Conservation (phyloP, 768 basidiomycete genomes). For the Postia placenta region DNA sequence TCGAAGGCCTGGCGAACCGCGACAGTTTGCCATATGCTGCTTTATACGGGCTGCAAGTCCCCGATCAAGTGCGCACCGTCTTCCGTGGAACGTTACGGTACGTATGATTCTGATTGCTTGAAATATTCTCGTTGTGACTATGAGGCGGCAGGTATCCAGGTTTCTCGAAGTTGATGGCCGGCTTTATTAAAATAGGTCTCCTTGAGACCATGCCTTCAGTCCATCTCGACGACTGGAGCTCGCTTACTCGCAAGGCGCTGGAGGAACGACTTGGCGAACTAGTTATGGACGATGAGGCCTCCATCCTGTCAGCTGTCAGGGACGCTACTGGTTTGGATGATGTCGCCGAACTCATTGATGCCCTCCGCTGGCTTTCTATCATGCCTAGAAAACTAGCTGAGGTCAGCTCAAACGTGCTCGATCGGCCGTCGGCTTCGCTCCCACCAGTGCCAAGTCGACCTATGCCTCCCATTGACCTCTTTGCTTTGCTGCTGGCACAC, state of each 20-base stretch:
- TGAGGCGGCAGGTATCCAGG: constrained; percentile 79
- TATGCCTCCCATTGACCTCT: constrained; percentile 60
- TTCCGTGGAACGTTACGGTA: constrained; percentile 83
- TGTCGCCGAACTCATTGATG: constrained; percentile 20
- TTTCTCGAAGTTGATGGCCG: constrained; percentile 67
- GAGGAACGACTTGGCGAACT: constrained; percentile 19
- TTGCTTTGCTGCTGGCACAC: constrained; percentile 66
- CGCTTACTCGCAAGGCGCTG: constrained; percentile 32
- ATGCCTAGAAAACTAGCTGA: constrained; percentile 12
- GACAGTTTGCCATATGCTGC: constrained; percentile 68
- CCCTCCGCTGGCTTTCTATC: constrained; percentile 48
- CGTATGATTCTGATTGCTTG: constrained; percentile 8
- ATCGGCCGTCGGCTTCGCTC: constrained; percentile 16
- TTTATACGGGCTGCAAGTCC: constrained; percentile 50
- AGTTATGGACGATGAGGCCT: constrained; percentile 25
- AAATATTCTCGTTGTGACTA: neutral
- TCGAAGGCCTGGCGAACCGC: constrained; percentile 87
- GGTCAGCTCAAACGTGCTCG: constrained; percentile 13
- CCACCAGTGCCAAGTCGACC: constrained; percentile 39
- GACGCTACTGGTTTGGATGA: constrained; percentile 13
- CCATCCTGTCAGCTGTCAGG: constrained; percentile 29
- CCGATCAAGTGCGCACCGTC: constrained; percentile 49
- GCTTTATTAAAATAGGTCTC: constrained; percentile 66
- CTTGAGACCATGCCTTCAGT: constrained; percentile 40
- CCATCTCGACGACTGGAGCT: constrained; percentile 30